Evolutionary conservation across 1,284 basidiomycete species (phyloP), one percentile per base, ranked within the genome.

Genomic region (Athelia sp.): DNA sequence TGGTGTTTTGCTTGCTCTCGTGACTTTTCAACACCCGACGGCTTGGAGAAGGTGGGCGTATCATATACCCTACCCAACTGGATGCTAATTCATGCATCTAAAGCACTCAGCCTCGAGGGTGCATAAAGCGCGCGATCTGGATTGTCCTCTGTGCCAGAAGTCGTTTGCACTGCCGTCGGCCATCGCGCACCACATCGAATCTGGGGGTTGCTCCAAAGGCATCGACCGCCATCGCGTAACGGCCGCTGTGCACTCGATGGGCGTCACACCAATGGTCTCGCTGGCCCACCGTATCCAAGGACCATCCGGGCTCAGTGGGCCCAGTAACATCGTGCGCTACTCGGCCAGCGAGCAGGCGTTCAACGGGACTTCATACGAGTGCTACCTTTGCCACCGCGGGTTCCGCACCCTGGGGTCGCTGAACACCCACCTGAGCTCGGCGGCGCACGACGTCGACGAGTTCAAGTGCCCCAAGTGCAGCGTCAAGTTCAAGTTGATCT

Each of bases 391-490:
- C 54, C 56, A 62, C 22, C 56, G 53, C 14, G 55, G 49, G 15
- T 75, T 71, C 60, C 34, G 47, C 6, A 56, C 59, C 2, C 62
- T 72, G 17, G 0, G 21, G 1, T 52, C 57, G 2, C 62, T 77
- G 17, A 72, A 75, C 53, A 19, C 55, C 19, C 75, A 77, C 52
- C 61, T 76, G 26, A 61, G 60, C 46, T 74, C 72, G 29, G 61
- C 75, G 0, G 63, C 63, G 10, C 75, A 77, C 53, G 67, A 71
- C 49, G 56, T 52, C 18, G 58, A 70, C 45, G 65, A 70, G 53
- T 75, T 74, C 59, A 63, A 56, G 48, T 77, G 74, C 52, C 74
- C 74, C 22, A 69, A 67, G 52, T 74, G 72, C 56, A 59, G 58
- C 45, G 53, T 24, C 24, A 50, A 61, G 54, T 70, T 67, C 52